Conservation (phyloP, 2,329 filamentous ascomycete genomes). For the Hypoxylon sp. region DNA sequence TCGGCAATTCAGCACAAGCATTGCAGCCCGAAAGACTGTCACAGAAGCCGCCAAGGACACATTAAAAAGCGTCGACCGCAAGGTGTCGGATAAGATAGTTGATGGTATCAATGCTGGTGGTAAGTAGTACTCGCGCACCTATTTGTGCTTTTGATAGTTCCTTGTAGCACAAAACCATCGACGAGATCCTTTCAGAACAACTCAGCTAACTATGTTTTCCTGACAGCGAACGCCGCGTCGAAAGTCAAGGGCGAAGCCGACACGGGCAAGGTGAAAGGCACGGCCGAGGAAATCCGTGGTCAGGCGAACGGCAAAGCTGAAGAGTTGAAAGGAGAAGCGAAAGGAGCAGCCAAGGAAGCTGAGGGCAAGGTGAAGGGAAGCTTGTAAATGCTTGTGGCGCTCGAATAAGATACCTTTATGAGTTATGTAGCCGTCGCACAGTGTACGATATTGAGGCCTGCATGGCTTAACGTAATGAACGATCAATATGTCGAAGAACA, state of each 20-base stretch:
- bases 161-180: no score
- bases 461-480: not conserved
- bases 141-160: no score
- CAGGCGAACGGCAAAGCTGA: slow-evolving; percentile 51
- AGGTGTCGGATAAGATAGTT: slow-evolving; percentile 68
- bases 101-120: slow-evolving; percentile 67
- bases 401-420: not conserved
- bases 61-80: slow-evolving; percentile 66
- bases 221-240: slow-evolving; percentile 49
- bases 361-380: slow-evolving; percentile 51
- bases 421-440: not conserved
- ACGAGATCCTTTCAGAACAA: no score
- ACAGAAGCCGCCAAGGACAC: slow-evolving; percentile 67
- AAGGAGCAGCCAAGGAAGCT: slow-evolving; percentile 41
- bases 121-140: no score
- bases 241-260: slow-evolving; percentile 60
- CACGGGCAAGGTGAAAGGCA: slow-evolving; percentile 50
- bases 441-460: slow-evolving; percentile 15
- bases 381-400: slow-evolving; percentile 26
- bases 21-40: slow-evolving; percentile 56
- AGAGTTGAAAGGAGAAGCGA: slow-evolving; percentile 43
- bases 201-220: not conserved
- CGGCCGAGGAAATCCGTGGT: slow-evolving; percentile 49
- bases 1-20: slow-evolving; percentile 60
- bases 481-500: no score